Evolutionary conservation across 768 basidiomycete species (phyloP).

Genomic region (Aureoboletus auriporus): DNA sequence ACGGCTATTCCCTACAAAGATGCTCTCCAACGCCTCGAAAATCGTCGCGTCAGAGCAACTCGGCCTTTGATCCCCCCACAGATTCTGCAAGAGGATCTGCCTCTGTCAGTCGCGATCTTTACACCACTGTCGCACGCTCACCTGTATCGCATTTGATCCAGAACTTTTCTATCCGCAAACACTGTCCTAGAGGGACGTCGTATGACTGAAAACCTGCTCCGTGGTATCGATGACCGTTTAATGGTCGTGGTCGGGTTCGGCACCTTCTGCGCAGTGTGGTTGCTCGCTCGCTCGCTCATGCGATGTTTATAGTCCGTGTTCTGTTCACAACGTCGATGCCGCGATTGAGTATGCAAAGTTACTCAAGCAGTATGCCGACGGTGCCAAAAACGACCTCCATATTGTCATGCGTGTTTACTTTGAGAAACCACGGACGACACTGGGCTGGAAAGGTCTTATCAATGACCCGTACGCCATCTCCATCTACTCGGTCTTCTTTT

Average conservation of each 20-base stretch:
- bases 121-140: neutral
- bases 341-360: conserved; percentile 84
- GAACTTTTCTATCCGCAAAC: conserved; percentile 76
- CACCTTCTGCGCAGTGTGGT: neutral
- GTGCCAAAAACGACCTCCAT: conserved; percentile 77
- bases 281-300: conserved; percentile 6
- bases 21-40: conserved; percentile 77
- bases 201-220: conserved; percentile 72
- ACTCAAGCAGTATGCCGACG: conserved; percentile 75
- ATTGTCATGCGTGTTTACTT: conserved; percentile 99
- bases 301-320: conserved; percentile 67
- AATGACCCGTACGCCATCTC: conserved; percentile 67
- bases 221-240: conserved; percentile 87
- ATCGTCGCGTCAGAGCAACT: conserved; percentile 80
- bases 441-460: conserved; percentile 99
- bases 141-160: conserved; percentile 25
- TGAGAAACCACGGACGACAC: conserved; percentile 92
- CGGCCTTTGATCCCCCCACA: conserved; percentile 92
- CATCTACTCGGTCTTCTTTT: neutral
- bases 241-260: conserved; percentile 85
- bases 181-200: conserved; percentile 86
- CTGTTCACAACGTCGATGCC: conserved; percentile 85
- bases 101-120: conserved; percentile 48
- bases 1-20: conserved; percentile 78
- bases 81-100: conserved; percentile 92